Conservation (phyloP, 169 alveolate genomes). For the Theileria equi region DNA sequence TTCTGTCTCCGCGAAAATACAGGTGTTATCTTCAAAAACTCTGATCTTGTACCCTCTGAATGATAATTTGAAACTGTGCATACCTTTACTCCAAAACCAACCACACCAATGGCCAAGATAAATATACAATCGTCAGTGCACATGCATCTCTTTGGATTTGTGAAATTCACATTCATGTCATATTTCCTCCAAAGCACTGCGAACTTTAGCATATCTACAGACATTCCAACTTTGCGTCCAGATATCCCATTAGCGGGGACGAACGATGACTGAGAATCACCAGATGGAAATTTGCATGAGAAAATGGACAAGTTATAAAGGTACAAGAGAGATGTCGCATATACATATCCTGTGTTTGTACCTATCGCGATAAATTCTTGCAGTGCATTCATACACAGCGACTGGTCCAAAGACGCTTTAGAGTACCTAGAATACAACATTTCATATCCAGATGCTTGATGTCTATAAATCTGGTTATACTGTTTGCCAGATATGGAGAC, state of each 20-base stretch:
- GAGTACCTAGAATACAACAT: no score
- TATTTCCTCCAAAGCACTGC: not conserved
- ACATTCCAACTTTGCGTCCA: not conserved
- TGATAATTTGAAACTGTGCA: no score
- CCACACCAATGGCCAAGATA: not conserved
- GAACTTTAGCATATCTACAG: not conserved
- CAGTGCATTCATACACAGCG: constrained; percentile 34
- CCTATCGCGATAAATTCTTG: constrained; percentile 43
- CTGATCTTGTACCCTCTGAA: no score
- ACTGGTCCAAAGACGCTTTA: not conserved
- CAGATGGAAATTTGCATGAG: constrained; percentile 6
- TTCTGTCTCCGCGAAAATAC: no score
- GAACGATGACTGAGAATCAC: not conserved
- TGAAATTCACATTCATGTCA: not conserved
- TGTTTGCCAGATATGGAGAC: constrained; percentile 40
- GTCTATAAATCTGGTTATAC: constrained; percentile 42
- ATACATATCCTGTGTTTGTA: constrained; percentile 24
- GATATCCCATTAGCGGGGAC: not conserved
- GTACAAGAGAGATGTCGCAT: constrained; percentile 29
- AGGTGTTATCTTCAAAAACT: no score
- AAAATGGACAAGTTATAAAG: no score
- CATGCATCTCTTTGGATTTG: not conserved
- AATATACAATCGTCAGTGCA: not conserved
- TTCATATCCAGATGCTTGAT: no score
- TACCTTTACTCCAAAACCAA: no score